These are phyloP conservation scores for Colletotrichum neosansevieriae DNA, from an alignment of 2,329 filamentous ascomycete genomes.

Conservation along the genomic window DNA sequence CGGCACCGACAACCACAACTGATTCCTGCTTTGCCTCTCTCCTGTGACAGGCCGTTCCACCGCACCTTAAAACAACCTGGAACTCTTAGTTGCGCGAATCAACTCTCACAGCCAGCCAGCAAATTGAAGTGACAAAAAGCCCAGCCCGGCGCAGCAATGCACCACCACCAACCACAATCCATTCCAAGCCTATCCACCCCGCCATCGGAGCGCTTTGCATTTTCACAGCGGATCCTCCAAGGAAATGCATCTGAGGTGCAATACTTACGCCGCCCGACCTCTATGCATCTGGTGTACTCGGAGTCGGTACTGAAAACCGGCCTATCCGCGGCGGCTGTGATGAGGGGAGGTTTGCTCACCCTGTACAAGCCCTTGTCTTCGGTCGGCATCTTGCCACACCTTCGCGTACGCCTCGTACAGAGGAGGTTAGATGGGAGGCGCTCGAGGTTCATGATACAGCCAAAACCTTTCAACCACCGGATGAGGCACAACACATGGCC, in stretches of 20 bases:
- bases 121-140: conserved; percentile 19
- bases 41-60: conserved; percentile 35
- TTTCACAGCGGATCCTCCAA: conserved; percentile 23
- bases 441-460: conserved; percentile 9
- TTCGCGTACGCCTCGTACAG: conserved; percentile 7
- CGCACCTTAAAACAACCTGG: conserved; percentile 23
- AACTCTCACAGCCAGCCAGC: conserved; percentile 10
- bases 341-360: conserved; percentile 3
- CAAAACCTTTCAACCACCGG: neutral
- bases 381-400: neutral
- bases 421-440: conserved; percentile 13
- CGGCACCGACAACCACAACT: conserved; percentile 9
- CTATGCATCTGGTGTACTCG: too few species aligned
- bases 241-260: conserved; percentile 12
- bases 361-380: neutral
- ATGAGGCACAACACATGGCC: conserved; percentile 16
- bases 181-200: conserved; percentile 23
- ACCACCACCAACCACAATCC: conserved; percentile 27
- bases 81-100: conserved; percentile 30
- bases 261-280: conserved; percentile 23
- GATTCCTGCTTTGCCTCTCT: conserved; percentile 27
- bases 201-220: conserved; percentile 32
- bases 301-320: conserved; percentile 2
- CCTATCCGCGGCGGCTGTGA: neutral
- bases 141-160: conserved; percentile 30